Evolutionary conservation across 2,329 filamentous ascomycete genomes (phyloP), one percentile per base, ranked within the genome.

Genomic region (Bipolaris victoriae): DNA sequence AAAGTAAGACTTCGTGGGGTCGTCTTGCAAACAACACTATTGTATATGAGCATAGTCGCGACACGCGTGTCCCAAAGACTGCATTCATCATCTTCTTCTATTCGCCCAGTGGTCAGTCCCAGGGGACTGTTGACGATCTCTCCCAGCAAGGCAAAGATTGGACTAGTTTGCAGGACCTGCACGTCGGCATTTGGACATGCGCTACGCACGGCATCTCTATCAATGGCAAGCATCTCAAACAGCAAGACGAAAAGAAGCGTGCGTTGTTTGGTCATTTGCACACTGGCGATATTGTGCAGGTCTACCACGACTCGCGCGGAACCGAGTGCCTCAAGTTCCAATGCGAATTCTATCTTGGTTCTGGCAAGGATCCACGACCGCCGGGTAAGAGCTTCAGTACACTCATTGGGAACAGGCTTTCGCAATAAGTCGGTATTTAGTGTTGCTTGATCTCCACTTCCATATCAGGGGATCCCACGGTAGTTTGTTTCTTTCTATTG

Each of bases 161-260:
- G 79, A 81, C 79, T 9, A 76, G 76, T 15, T 67, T 86, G 1
- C 75, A 76, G 1, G 83, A 85, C 11, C 80, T 88, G 1, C 88
- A 88, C 66, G 83, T 86, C 3, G 89, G 92, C 60, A 87, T 97
- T 49, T 89, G 89, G 1, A 96, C 92, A 3, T 92, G 92, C 66
- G 89, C 91, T 3, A 89, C 87, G 6, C 81, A 82, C 26, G 91
- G 91, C 18, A 91, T 97, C 60, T 83, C 81, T 64, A 82, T 98
- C 70, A 97, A 97, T 68, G 87, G 85, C 26, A 82, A 85, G n/a
- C 80, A 82, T 39, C 78, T 97, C 22, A 83, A 83, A 58, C 81
- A 85, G 55, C 81, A 83, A 2, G 77, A 80, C 24, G 80, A 82
- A 0, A 79, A 79, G 9, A 80, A 82, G 9, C 81, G 79, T 13